Conservation (phyloP, 495 filamentous ascomycete genomes). For the Aspergillus sclerotiicarbonarius region DNA sequence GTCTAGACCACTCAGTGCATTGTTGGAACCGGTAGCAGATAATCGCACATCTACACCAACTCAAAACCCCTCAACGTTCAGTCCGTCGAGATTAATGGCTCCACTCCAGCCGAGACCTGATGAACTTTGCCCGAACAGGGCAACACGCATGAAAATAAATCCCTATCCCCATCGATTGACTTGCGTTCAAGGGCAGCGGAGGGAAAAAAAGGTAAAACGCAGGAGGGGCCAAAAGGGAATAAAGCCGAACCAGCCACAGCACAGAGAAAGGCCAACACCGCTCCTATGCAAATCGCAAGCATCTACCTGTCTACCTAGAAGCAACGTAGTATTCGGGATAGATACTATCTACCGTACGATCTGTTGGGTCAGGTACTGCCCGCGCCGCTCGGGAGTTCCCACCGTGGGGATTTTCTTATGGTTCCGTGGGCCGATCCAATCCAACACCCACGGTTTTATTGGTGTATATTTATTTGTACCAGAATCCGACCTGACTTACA, state of each 20-base stretch:
- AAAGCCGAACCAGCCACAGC: background rate
- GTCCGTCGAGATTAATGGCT: conserved; percentile 5
- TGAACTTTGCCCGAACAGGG: conserved; percentile 1
- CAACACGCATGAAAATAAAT: background rate
- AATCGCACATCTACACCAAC: background rate
- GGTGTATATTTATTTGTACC: too few relatives aligned
- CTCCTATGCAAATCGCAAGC: background rate
- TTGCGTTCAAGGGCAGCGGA: background rate
- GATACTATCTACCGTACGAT: background rate
- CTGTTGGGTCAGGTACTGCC: background rate
- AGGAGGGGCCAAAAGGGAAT: background rate
- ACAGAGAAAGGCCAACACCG: background rate
- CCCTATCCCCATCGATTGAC: background rate
- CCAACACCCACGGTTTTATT: background rate
- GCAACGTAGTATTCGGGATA: background rate
- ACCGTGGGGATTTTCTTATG: background rate
- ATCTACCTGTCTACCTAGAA: background rate
- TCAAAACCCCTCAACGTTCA: conserved; percentile 1
- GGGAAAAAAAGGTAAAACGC: background rate
- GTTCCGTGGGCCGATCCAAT: conserved; percentile 2
- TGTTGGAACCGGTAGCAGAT: background rate
- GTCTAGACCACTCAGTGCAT: conserved; percentile 10
- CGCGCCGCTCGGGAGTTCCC: conserved; percentile 1
- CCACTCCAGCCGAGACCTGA: background rate
- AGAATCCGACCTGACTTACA: background rate